A percentile compares a stretch with the other conserved stretches of the same genome.
These are phyloP conservation scores for Solanum dulcamara DNA, from an alignment of 257 asterid genomes.

Conservation along the genomic window DNA sequence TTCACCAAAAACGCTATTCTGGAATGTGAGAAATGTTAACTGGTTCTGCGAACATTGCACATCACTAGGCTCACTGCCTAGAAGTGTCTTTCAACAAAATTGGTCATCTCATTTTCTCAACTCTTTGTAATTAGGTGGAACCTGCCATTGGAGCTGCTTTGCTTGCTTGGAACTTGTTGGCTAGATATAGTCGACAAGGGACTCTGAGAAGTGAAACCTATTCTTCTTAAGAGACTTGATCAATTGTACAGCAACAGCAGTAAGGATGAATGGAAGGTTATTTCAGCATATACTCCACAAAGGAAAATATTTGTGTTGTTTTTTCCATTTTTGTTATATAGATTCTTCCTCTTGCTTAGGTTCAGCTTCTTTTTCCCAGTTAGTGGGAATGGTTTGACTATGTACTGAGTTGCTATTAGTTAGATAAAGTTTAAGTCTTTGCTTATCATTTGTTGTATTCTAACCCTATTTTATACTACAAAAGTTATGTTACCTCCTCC, in stretches of 20 bases:
- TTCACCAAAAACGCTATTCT: not conserved
- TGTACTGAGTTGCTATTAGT: not conserved
- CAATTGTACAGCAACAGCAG: slow-evolving; percentile 11
- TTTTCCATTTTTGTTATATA: not conserved
- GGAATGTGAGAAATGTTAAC: not conserved
- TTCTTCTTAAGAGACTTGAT: not conserved
- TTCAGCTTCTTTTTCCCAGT: not conserved
- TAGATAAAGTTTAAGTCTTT: not conserved
- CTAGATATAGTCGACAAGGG: slow-evolving; percentile 26
- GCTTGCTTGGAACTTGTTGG: slow-evolving; percentile 67
- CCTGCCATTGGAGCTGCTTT: slow-evolving; percentile 85
- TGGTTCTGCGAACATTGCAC: not conserved
- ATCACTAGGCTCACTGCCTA: not conserved
- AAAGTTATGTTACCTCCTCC: not conserved
- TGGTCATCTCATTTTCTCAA: not conserved
- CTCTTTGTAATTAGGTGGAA: slow-evolving; percentile 37
- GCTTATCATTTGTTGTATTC: not conserved
- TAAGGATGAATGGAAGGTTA: not conserved
- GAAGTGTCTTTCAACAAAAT: not conserved
- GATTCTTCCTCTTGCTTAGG: not conserved
- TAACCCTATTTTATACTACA: not conserved
- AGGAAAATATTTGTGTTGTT: not conserved
- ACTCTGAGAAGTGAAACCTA: not conserved
- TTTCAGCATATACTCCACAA: not conserved
- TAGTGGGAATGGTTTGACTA: not conserved